Evolutionary conservation across 345 rosid species (phyloP).

Genomic region (Melastoma malabathricum): DNA sequence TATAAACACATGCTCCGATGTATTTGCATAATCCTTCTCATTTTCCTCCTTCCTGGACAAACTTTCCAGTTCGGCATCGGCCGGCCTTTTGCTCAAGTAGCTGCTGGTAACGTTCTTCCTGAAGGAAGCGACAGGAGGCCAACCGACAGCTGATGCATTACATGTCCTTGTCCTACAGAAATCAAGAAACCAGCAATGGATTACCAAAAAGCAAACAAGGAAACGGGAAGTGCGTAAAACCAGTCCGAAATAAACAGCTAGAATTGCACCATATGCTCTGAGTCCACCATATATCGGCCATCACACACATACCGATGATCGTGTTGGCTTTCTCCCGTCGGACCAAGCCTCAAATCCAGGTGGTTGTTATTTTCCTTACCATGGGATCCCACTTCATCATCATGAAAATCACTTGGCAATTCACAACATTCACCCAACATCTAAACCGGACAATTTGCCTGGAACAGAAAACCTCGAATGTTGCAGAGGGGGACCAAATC

Average conservation of each 20-base stretch:
- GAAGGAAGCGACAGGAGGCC: constrained; percentile 37
- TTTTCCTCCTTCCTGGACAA: constrained; percentile 7
- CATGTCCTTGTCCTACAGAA: constrained; percentile 13
- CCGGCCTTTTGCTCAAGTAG: constrained; percentile 9
- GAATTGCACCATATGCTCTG: constrained; percentile 7
- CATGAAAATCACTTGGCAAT: too few relatives aligned
- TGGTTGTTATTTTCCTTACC: constrained; percentile 10
- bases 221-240: too few relatives aligned
- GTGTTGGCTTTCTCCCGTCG: constrained; percentile 16
- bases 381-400: too few relatives aligned
- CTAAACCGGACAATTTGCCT: too few relatives aligned
- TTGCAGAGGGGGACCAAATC: too few relatives aligned
- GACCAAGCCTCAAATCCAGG: constrained; percentile 32
- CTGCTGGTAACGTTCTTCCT: constrained; percentile 22
- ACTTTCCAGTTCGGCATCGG: constrained; percentile 1
- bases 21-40: constrained; percentile 3
- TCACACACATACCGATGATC: too few relatives aligned
- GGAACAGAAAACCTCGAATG: too few relatives aligned
- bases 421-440: too few relatives aligned
- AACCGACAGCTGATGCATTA: constrained; percentile 17
- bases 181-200: constrained; percentile 26
- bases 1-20: constrained; percentile 12
- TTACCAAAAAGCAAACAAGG: constrained; percentile 16
- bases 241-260: too few relatives aligned
- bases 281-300: constrained; percentile 12